Evolutionary conservation across 78 protist species (phyloP).

Genomic region (Trichosphaerium sp.): DNA sequence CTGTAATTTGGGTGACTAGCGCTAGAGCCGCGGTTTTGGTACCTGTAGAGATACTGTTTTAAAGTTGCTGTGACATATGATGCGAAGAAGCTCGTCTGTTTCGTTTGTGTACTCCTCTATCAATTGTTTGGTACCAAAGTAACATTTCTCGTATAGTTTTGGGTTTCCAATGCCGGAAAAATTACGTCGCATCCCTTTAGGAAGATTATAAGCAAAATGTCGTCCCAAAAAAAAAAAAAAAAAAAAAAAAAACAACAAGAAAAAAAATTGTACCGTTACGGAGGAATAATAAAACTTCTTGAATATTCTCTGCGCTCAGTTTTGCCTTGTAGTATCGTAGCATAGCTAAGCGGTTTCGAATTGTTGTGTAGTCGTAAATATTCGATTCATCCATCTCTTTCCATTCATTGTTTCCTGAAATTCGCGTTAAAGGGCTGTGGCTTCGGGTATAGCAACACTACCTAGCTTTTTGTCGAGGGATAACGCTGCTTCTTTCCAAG

Average conservation of each 20-base stretch:
- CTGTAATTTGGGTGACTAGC: neutral
- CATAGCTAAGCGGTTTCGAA: neutral
- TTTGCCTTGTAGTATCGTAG: too few species aligned
- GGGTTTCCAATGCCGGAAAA: slow-evolving; percentile 41
- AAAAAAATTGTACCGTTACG: neutral
- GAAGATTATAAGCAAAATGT: neutral
- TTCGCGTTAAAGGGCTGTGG: too few species aligned
- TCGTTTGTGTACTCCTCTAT: slow-evolving; percentile 49
- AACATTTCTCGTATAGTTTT: neutral
- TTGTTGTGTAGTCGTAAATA: neutral
- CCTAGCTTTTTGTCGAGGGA: too few species aligned
- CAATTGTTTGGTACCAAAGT: slow-evolving; percentile 35
- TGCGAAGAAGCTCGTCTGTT: slow-evolving; percentile 1
- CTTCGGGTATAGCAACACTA: too few species aligned
- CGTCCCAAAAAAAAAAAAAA: neutral
- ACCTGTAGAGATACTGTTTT: neutral
- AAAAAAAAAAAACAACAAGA: neutral
- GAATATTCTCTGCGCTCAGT: too few species aligned
- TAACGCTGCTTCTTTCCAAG: too few species aligned
- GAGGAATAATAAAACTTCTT: too few species aligned
- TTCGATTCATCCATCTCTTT: neutral
- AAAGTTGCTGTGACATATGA: neutral
- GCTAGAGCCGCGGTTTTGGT: neutral
- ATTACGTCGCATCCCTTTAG: slow-evolving; percentile 15
- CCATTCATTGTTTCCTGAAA: slow-evolving; percentile 4